Evolutionary conservation across 495 filamentous ascomycete species (phyloP).

Genomic region (Parathielavia hyrcaniae): DNA sequence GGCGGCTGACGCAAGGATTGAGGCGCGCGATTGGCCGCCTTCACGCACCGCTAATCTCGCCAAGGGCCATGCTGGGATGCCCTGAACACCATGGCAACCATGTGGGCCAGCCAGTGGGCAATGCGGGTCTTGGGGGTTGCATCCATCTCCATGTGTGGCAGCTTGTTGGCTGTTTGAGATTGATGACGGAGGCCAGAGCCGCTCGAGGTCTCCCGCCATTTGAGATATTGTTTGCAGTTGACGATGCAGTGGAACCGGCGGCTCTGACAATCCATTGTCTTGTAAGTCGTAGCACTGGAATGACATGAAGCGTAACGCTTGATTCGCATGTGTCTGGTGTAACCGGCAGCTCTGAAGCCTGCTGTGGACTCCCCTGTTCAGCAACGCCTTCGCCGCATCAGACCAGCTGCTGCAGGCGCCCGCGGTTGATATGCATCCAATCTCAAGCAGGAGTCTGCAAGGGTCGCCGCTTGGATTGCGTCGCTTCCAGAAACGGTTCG

Average conservation of each 20-base stretch:
- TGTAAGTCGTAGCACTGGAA: too few relatives aligned
- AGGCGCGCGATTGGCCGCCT: conserved; percentile 28
- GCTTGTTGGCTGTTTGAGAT: neutral
- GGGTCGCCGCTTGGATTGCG: too few relatives aligned
- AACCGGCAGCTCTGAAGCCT: too few relatives aligned
- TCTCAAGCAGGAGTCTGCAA: too few relatives aligned
- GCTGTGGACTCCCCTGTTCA: too few relatives aligned
- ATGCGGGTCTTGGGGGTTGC: conserved; percentile 16
- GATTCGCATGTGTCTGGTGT: too few relatives aligned
- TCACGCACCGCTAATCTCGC: conserved; percentile 35
- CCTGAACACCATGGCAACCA: conserved; percentile 25
- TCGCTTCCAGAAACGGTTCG: neutral
- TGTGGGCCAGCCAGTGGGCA: conserved; percentile 13
- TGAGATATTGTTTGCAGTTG: conserved; percentile 10
- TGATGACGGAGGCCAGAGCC: neutral
- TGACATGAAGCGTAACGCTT: too few relatives aligned
- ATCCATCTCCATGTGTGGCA: conserved; percentile 6
- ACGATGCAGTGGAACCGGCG: neutral
- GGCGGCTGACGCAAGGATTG: conserved; percentile 23
- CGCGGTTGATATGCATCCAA: too few relatives aligned
- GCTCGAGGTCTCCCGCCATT: conserved; percentile 4
- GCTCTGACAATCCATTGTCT: too few relatives aligned
- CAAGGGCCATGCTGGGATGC: conserved; percentile 24
- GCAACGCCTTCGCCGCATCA: too few relatives aligned
- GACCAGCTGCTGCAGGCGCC: too few relatives aligned